Conservation (phyloP, 495 filamentous ascomycete genomes). For the Oidiodendron maius region DNA sequence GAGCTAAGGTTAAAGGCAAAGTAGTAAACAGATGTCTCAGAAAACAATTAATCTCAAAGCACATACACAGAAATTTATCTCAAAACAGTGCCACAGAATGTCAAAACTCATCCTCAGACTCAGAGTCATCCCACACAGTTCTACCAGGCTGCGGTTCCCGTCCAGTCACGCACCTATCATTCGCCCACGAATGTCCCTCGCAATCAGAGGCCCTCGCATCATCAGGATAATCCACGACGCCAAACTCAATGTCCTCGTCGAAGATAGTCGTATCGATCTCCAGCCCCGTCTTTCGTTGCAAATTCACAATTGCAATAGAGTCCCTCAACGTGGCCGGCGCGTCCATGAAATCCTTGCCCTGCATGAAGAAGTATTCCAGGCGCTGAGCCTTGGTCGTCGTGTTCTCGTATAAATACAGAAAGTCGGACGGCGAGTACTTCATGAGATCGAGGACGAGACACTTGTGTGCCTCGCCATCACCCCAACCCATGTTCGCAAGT, state of each 20-base stretch:
- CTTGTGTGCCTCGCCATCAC: not conserved
- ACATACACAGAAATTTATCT: no score
- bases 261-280: constrained; percentile 34
- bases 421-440: constrained; percentile 1
- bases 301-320: constrained; percentile 9
- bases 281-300: constrained; percentile 41
- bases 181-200: not conserved
- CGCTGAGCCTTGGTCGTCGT: constrained; percentile 3
- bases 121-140: not conserved
- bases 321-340: not conserved
- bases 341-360: not conserved
- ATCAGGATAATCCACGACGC: constrained; percentile 1
- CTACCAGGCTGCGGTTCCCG: no score
- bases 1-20: no score
- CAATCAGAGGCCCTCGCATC: not conserved
- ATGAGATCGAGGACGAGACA: constrained; percentile 1
- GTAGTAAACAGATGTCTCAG: no score
- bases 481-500: not conserved
- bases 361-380: not conserved
- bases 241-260: constrained; percentile 5
- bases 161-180: not conserved
- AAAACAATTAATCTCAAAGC: no score
- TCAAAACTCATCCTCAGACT: no score
- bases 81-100: no score
- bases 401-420: constrained; percentile 4